Percentiles rank a stretch among this genome's conserved stretches.
Evolutionary conservation across 2,329 filamentous ascomycete genomes (phyloP).

Genomic region (Aureobasidium namibiae): DNA sequence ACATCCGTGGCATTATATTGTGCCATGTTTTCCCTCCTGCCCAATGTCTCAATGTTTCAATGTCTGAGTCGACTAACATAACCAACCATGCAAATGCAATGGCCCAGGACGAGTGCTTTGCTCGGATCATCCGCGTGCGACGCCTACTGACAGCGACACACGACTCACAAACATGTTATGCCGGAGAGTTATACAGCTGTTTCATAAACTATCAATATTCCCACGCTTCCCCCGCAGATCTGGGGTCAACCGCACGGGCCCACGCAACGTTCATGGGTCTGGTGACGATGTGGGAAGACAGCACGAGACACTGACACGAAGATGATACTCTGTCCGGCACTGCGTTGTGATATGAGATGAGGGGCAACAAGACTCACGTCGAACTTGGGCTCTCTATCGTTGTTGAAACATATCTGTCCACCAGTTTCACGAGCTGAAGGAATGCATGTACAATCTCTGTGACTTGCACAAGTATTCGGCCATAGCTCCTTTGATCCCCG

Average conservation of each 20-base stretch:
- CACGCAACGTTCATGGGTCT: neutral
- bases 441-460: neutral
- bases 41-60: neutral
- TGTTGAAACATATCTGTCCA: neutral
- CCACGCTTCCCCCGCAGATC: neutral
- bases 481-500: constrained; percentile 6
- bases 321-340: neutral
- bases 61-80: neutral
- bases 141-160: too few relatives aligned
- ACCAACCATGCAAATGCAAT: too few relatives aligned
- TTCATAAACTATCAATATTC: neutral
- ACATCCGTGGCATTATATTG: neutral
- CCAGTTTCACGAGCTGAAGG: neutral
- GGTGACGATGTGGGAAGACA: constrained; percentile 1
- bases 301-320: neutral
- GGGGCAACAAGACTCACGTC: neutral
- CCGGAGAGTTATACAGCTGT: neutral
- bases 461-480: constrained; percentile 3
- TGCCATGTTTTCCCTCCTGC: neutral
- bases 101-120: too few relatives aligned
- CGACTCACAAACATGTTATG: too few relatives aligned
- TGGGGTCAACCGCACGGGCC: neutral
- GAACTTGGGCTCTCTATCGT: neutral
- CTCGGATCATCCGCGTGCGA: too few relatives aligned
- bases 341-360: neutral